These are phyloP conservation scores for Torulaspora maleeae DNA, from an alignment of 805 yeast species.

Conservation along the genomic window DNA sequence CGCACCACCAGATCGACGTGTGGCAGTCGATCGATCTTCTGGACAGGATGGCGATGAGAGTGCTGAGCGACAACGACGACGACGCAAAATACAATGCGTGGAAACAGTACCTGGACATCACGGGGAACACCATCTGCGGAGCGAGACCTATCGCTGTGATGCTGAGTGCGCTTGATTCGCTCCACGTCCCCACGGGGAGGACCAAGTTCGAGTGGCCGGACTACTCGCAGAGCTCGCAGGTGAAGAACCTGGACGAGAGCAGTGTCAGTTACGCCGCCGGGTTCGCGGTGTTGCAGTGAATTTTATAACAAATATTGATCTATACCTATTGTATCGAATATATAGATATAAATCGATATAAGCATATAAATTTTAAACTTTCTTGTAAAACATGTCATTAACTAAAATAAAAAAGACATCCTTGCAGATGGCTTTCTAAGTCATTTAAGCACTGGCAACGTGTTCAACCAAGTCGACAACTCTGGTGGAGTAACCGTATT, in stretches of 20 bases:
- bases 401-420: slow-evolving; percentile 8
- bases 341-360: slow-evolving; percentile 4
- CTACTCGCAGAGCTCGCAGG: slow-evolving; percentile 71
- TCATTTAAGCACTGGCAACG: slow-evolving; percentile 44
- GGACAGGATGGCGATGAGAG: slow-evolving; percentile 66
- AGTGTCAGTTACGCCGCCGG: slow-evolving; percentile 94
- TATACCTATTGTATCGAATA: slow-evolving; percentile 7
- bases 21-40: slow-evolving; percentile 67
- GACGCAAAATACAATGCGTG: slow-evolving; percentile 55
- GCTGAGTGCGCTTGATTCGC: slow-evolving; percentile 42
- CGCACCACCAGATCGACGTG: slow-evolving; percentile 45
- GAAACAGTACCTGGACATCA: slow-evolving; percentile 57
- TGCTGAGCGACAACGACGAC: slow-evolving; percentile 39
- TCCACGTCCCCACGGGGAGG: slow-evolving; percentile 10
- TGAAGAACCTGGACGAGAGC: slow-evolving; percentile 47
- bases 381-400: slow-evolving; percentile 11
- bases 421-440: slow-evolving; percentile 2
- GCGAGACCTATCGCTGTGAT: slow-evolving; percentile 73
- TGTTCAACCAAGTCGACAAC: slow-evolving; percentile 66
- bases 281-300: slow-evolving; percentile 39
- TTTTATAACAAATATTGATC: not conserved
- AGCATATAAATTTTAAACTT: slow-evolving; percentile 9
- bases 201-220: slow-evolving; percentile 64
- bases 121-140: slow-evolving; percentile 93
- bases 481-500: slow-evolving; percentile 72